Conservation (phyloP, 345 rosid genomes). For the Kandelia obovata region DNA sequence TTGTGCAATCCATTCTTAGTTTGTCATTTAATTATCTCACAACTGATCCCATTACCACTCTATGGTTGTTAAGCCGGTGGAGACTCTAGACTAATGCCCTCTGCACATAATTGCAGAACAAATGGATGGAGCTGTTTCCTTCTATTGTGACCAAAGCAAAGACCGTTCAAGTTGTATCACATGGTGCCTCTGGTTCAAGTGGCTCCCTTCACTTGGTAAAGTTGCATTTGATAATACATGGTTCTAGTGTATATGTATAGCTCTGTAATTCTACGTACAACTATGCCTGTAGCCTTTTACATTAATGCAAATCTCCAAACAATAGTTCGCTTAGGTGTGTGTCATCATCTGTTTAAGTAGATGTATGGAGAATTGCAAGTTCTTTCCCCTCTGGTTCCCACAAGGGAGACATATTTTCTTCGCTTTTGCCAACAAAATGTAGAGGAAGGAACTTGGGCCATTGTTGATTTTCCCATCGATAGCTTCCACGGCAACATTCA, state of each 20-base stretch:
- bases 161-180: slow-evolving; percentile 60
- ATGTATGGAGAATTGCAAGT: slow-evolving; percentile 88
- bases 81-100: not conserved
- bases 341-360: slow-evolving; percentile 33
- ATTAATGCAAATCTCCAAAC: no score
- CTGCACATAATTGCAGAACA: slow-evolving; percentile 38
- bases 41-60: no score
- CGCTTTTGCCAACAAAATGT: slow-evolving; percentile 74
- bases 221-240: not conserved
- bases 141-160: slow-evolving; percentile 86
- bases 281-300: no score
- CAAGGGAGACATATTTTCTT: slow-evolving; percentile 73
- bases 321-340: not conserved
- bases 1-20: not conserved
- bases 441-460: slow-evolving; percentile 64
- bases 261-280: no score
- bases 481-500: slow-evolving; percentile 53
- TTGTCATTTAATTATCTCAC: no score
- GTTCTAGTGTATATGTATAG: no score
- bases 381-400: slow-evolving; percentile 76
- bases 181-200: slow-evolving; percentile 61
- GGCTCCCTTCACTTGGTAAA: slow-evolving; percentile 83
- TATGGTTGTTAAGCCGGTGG: no score
- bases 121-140: slow-evolving; percentile 89
- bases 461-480: slow-evolving; percentile 82